Evolutionary conservation across 2,329 filamentous ascomycete genomes (phyloP).

Genomic region (Trichophyton benhamiae): DNA sequence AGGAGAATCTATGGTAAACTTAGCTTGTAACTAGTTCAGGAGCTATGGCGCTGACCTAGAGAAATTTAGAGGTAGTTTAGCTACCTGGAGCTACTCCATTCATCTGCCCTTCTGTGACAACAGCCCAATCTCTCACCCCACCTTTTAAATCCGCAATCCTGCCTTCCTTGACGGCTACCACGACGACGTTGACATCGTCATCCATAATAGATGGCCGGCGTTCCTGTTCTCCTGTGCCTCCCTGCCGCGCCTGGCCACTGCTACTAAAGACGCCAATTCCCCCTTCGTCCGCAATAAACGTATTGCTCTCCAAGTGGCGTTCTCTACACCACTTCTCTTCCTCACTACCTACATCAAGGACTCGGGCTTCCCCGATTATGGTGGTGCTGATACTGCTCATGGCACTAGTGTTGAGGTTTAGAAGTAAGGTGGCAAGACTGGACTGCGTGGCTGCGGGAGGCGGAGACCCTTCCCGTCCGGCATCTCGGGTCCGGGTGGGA

Average conservation of each 20-base stretch:
- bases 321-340: slow-evolving; percentile 77
- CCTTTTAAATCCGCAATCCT: slow-evolving; percentile 93
- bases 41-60: no score
- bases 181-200: slow-evolving; percentile 74
- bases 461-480: slow-evolving; percentile 49
- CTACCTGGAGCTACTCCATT: neutral
- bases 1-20: no score
- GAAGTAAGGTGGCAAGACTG: slow-evolving; percentile 66
- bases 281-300: slow-evolving; percentile 48
- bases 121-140: slow-evolving; percentile 66
- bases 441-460: slow-evolving; percentile 52
- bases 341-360: slow-evolving; percentile 60
- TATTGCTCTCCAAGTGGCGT: slow-evolving; percentile 83
- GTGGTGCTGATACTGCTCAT: slow-evolving; percentile 83
- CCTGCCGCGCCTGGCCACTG: slow-evolving; percentile 10
- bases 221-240: slow-evolving; percentile 20
- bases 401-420: slow-evolving; percentile 82
- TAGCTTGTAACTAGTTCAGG: no score
- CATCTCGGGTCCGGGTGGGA: slow-evolving; percentile 50
- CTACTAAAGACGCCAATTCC: slow-evolving; percentile 34
- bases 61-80: no score
- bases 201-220: slow-evolving; percentile 45
- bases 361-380: slow-evolving; percentile 73
- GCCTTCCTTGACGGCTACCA: slow-evolving; percentile 72
- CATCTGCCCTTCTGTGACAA: slow-evolving; percentile 24